Base-by-base conservation (phyloP, 495 filamentous ascomycete genomes). In the Parachaetomium inaequale region DNA sequence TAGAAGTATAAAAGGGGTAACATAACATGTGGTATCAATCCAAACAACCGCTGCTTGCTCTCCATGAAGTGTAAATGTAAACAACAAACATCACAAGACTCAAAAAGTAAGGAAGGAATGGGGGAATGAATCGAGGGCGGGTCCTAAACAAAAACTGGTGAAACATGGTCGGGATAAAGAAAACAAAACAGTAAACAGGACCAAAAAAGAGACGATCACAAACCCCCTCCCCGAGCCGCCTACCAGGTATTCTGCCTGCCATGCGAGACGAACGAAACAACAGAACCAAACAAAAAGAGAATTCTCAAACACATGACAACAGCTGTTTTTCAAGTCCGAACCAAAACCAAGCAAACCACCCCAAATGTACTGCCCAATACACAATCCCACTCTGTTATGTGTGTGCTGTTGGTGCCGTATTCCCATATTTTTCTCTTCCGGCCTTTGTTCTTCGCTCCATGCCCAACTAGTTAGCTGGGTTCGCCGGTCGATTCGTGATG, bases 61-160 rank as follows among this genome's bases (percentile, higher is more conserved):
- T 38, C 51, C 19, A 21, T 46, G 50, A 31, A 63, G 46, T 43
- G 51, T 45, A 61, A 34, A 54, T 25, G 10, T 38, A 46, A 23
- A 46, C 17, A 46, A 19, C 19, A 46, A 23, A 46, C 17, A 46
- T 46, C 19, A 54, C 51, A 4, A 40, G 29, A n/a, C n/a, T n/a
- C 6, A 38, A 59, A 17, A 53, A n/a, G n/a, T n/a, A n/a, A n/a
- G 7, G 17, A 40, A 40, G 34, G 21, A 40, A 55, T 21, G 36
- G 40, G 55, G 53, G 17, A 28, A 25, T 17, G 26, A 56, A 7
- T 19, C 3, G 50, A 17, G n/a, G 31, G 23, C 17, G 31, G n/a
- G 21, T 21, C 10, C 25, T 52, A n/a, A n/a, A 19, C 31, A 40
- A 32, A 40, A 36, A 38, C n/a, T 52, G 14, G 29, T 21, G 50